These are phyloP conservation scores for Trypethelium eluteriae DNA, from an alignment of 495 filamentous ascomycete genomes.

Conservation along the genomic window DNA sequence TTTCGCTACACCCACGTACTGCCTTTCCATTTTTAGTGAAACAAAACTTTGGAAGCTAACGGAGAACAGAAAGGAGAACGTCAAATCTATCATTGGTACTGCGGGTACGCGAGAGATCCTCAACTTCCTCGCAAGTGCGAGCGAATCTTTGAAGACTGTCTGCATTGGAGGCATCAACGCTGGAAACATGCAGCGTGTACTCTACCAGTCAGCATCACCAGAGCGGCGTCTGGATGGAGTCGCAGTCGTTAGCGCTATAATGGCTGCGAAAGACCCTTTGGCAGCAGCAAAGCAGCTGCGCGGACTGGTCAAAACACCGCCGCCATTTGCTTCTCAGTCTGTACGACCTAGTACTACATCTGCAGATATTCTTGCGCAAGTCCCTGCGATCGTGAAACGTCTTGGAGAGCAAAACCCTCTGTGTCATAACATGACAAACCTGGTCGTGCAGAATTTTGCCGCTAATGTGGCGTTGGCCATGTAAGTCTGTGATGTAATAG, in stretches of 20 bases:
- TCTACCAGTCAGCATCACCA: slow-evolving; percentile 53
- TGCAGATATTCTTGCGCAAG: slow-evolving; percentile 37
- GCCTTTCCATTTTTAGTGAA: slow-evolving; percentile 27
- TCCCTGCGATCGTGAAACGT: slow-evolving; percentile 51
- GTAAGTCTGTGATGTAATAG: slow-evolving; percentile 29
- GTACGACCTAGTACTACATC: slow-evolving; percentile 24
- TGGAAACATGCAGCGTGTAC: slow-evolving; percentile 63
- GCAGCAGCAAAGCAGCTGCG: slow-evolving; percentile 51
- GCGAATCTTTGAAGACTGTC: slow-evolving; percentile 43
- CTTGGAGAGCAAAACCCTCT: slow-evolving; percentile 60
- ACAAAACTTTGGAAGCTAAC: not conserved
- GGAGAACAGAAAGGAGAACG: slow-evolving; percentile 50
- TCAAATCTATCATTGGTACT: slow-evolving; percentile 73
- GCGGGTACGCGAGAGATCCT: slow-evolving; percentile 69
- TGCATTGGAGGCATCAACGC: slow-evolving; percentile 85
- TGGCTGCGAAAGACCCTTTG: slow-evolving; percentile 60
- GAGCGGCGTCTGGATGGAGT: slow-evolving; percentile 62
- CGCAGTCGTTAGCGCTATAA: slow-evolving; percentile 84
- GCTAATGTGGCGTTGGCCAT: slow-evolving; percentile 80
- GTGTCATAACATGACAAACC: slow-evolving; percentile 94
- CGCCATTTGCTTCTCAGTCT: slow-evolving; percentile 39
- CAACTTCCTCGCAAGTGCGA: slow-evolving; percentile 41
- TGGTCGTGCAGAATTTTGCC: slow-evolving; percentile 86
- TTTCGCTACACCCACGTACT: slow-evolving; percentile 65
- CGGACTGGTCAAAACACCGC: slow-evolving; percentile 42